Percentiles rank a stretch among this genome's conserved stretches.
phyloP scores from a whole-genome alignment of 148 eudicot genomes.

The Diospyros lotus region DNA sequence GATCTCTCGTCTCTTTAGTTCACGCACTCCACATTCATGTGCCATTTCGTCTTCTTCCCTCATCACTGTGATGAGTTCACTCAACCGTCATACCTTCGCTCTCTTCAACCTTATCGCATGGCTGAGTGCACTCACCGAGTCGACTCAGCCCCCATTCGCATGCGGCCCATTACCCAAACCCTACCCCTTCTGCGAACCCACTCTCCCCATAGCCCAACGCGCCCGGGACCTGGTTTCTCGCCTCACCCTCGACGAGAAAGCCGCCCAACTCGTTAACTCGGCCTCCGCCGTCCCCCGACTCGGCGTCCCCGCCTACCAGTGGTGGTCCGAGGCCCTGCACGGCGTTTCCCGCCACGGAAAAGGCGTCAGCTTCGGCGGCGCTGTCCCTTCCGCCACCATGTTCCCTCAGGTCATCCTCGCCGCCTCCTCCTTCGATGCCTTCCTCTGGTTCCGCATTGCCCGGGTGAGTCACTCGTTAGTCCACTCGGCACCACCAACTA shows the following conservation, averaged over 20 bases:
- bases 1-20: too few relatives aligned
- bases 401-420: slow-evolving; percentile 85
- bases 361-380: slow-evolving; percentile 36
- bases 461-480: slow-evolving; percentile 39
- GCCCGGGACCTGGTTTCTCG: slow-evolving; percentile 45
- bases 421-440: slow-evolving; percentile 67
- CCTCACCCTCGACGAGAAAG: slow-evolving; percentile 61
- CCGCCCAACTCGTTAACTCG: slow-evolving; percentile 40
- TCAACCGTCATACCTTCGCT: not conserved
- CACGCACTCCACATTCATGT: too few relatives aligned
- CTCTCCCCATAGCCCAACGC: slow-evolving; percentile 29
- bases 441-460: slow-evolving; percentile 79
- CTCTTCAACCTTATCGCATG: not conserved
- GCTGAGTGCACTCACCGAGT: not conserved
- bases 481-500: too few relatives aligned
- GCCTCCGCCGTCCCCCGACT: slow-evolving; percentile 60
- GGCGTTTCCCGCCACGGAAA: slow-evolving; percentile 54
- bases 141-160: slow-evolving; percentile 32
- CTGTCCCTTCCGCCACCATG: slow-evolving; percentile 47
- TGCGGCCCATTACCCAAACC: slow-evolving; percentile 39
- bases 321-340: slow-evolving; percentile 90
- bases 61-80: not conserved
- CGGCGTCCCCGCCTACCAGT: slow-evolving; percentile 62
- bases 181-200: slow-evolving; percentile 37
- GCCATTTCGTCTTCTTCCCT: not conserved